These are phyloP conservation scores for Halophytophthora polymorphica DNA, from an alignment of 352 stramenopile species.

Conservation along the genomic window DNA sequence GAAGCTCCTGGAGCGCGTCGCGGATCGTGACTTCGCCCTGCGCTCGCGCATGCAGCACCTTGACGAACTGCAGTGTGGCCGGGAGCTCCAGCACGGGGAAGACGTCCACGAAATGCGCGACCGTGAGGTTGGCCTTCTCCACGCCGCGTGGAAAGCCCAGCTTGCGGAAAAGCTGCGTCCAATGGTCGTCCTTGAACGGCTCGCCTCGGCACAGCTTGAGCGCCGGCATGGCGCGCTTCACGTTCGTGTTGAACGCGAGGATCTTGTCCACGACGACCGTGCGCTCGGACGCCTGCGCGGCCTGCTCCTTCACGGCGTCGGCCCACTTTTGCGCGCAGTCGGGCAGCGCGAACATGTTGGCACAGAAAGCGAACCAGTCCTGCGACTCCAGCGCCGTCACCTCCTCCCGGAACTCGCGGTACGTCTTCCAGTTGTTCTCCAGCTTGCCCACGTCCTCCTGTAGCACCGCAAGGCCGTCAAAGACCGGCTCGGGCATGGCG, in stretches of 20 bases:
- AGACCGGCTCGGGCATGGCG: constrained; percentile 75
- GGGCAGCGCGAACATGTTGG: constrained; percentile 91
- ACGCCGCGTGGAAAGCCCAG: constrained; percentile 85
- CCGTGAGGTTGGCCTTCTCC: constrained; percentile 86
- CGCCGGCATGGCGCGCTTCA: constrained; percentile 88
- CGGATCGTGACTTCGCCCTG: constrained; percentile 94
- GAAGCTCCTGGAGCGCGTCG: constrained; percentile 92
- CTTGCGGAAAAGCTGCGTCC: constrained; percentile 92
- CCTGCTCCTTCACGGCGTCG: constrained; percentile 76
- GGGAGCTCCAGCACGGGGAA: constrained; percentile 77
- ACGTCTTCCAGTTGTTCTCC: constrained; percentile 80
- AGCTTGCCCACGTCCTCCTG: constrained; percentile 73
- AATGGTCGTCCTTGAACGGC: constrained; percentile 96
- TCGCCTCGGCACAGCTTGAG: constrained; percentile 94
- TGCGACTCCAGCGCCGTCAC: constrained; percentile 58
- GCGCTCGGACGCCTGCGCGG: constrained; percentile 37
- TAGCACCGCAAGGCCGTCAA: constrained; percentile 77
- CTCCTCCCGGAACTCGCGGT: constrained; percentile 86
- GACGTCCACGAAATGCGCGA: constrained; percentile 89
- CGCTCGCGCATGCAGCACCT: constrained; percentile 87
- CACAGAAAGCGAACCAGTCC: constrained; percentile 94
- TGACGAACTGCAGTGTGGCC: constrained; percentile 90
- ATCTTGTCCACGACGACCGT: constrained; percentile 76
- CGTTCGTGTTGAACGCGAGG: constrained; percentile 67
- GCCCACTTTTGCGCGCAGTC: constrained; percentile 91